Conservation (phyloP, 2,329 filamentous ascomycete species). For the Aphanoascus verrucosus region DNA sequence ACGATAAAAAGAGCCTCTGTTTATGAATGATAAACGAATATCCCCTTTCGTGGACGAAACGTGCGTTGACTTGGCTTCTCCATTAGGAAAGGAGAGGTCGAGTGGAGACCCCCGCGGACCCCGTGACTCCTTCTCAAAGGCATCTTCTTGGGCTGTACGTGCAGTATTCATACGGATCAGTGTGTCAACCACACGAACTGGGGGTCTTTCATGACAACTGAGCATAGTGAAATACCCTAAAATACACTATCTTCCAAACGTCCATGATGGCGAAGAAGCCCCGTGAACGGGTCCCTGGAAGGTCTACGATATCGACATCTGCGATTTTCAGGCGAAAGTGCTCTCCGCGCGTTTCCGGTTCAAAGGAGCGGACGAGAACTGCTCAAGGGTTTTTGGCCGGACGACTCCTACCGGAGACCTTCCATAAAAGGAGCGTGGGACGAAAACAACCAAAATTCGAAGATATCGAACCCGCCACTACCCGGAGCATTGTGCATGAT, state of each 20-base stretch:
- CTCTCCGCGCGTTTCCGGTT: background rate
- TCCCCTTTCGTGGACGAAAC: too few relatives aligned
- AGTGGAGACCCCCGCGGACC: background rate
- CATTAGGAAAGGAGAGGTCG: background rate
- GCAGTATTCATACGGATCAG: background rate
- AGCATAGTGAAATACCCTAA: background rate
- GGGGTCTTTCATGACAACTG: background rate
- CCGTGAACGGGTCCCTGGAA: background rate
- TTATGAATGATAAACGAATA: background rate
- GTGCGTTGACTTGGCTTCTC: too few relatives aligned
- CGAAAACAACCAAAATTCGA: background rate
- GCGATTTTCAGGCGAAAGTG: background rate
- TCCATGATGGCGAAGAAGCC: background rate
- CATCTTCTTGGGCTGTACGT: background rate
- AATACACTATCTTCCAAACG: background rate
- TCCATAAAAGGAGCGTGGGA: background rate
- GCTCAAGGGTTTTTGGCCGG: background rate
- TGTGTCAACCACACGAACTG: background rate
- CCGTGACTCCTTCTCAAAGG: background rate
- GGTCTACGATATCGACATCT: background rate
- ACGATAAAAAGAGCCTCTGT: background rate
- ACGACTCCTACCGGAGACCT: background rate
- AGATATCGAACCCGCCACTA: too few relatives aligned
- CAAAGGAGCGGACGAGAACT: background rate
- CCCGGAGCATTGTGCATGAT: background rate